phyloP scores from a whole-genome alignment of 768 basidiomycete species.

The Pleurotus giganteus region DNA sequence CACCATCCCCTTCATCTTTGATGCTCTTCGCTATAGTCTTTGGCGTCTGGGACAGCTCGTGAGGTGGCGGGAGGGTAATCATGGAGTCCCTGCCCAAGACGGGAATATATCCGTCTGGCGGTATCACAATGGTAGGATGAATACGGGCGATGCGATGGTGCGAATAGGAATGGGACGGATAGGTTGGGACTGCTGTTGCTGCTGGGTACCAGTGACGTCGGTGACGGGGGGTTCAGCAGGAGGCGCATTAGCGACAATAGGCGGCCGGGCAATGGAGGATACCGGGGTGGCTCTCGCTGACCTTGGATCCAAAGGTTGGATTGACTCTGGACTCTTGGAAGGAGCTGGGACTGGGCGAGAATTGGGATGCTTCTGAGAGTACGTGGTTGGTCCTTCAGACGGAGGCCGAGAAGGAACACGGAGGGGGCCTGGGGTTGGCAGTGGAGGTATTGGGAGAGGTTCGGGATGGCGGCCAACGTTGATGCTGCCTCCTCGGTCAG shows the following conservation, averaged over 20 bases:
- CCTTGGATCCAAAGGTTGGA: slow-evolving; percentile 5
- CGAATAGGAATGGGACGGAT: slow-evolving; percentile 42
- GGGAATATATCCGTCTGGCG: slow-evolving; percentile 66
- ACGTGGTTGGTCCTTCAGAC: background rate
- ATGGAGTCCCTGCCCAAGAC: slow-evolving; percentile 45
- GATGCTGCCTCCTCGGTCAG: background rate
- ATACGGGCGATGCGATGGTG: slow-evolving; percentile 33
- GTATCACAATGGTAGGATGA: slow-evolving; percentile 38
- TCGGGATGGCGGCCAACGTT: background rate
- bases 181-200: slow-evolving; percentile 22
- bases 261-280: background rate
- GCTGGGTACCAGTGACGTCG: no score
- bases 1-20: background rate
- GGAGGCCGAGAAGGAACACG: slow-evolving; percentile 2
- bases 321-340: slow-evolving; percentile 13
- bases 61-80: slow-evolving; percentile 62
- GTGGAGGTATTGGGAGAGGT: background rate
- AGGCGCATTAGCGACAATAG: slow-evolving; percentile 2
- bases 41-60: slow-evolving; percentile 48
- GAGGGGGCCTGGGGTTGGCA: background rate
- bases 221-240: slow-evolving; percentile 13
- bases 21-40: background rate
- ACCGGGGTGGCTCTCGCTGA: slow-evolving; percentile 1
- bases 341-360: slow-evolving; percentile 16
- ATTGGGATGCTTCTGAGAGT: background rate